A percentile compares a stretch with the other conserved stretches of the same genome.
These are phyloP conservation scores for Pogostemon cablin DNA, from an alignment of 257 asterid species.

Conservation along the genomic window DNA sequence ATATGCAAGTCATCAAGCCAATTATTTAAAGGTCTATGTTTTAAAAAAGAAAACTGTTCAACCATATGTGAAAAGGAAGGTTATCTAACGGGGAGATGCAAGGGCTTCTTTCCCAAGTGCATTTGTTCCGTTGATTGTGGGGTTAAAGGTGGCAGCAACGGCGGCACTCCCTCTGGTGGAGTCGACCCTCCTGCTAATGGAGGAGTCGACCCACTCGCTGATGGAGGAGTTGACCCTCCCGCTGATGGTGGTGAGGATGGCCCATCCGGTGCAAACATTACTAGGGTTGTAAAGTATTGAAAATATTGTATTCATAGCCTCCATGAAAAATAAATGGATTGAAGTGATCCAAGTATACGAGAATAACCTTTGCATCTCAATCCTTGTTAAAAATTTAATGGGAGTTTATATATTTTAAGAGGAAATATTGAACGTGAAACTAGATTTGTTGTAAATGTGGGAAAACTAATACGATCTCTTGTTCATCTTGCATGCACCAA, in stretches of 20 bases:
- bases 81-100: slow-evolving; percentile 31
- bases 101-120: slow-evolving; percentile 31
- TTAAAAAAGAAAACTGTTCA: slow-evolving; percentile 29
- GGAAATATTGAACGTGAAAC: background rate
- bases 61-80: slow-evolving; percentile 39
- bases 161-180: background rate
- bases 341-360: no score
- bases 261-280: background rate
- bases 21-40: slow-evolving; percentile 27
- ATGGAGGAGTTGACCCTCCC: no score
- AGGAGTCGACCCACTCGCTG: no score
- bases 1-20: slow-evolving; percentile 35
- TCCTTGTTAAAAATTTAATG: no score
- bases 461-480: background rate
- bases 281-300: no score
- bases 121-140: slow-evolving; percentile 32
- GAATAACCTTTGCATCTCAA: no score
- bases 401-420: no score
- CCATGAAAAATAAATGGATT: no score
- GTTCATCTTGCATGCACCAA: background rate
- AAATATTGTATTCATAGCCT: no score
- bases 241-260: background rate
- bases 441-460: background rate
- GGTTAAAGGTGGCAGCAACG: no score
- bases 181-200: no score